Conservation (phyloP, 2,329 filamentous ascomycete species). For the Penicillium sp. region DNA sequence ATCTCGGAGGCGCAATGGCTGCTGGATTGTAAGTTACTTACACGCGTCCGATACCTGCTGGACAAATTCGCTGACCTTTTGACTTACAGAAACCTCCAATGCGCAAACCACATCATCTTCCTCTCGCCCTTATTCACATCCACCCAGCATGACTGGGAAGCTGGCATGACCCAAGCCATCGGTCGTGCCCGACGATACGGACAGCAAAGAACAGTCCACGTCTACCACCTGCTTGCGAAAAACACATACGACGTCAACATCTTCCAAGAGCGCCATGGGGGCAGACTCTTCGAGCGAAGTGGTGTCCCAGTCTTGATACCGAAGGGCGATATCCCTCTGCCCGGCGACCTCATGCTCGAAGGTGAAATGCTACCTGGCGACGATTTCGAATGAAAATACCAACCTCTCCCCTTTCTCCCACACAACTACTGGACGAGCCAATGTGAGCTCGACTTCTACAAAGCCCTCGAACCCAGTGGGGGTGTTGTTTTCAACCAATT, state of each 20-base stretch:
- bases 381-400: too few relatives aligned
- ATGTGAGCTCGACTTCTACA: too few relatives aligned
- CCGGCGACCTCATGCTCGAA: background rate
- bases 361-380: background rate
- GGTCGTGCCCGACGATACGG: constrained; percentile 61
- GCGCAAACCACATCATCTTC: constrained; percentile 67
- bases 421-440: too few relatives aligned
- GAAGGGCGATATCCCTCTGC: background rate
- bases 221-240: constrained; percentile 54
- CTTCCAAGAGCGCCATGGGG: constrained; percentile 38
- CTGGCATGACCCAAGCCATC: constrained; percentile 64
- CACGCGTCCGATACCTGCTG: background rate
- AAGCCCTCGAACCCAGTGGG: too few relatives aligned
- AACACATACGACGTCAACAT: constrained; percentile 50
- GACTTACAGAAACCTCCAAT: constrained; percentile 58
- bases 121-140: constrained; percentile 55
- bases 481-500: too few relatives aligned
- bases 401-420: too few relatives aligned
- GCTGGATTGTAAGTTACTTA: constrained; percentile 57
- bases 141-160: constrained; percentile 56
- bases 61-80: constrained; percentile 10
- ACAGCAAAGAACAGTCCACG: constrained; percentile 58
- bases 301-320: constrained; percentile 22
- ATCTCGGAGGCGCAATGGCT: constrained; percentile 58
- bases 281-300: constrained; percentile 29